Evolutionary conservation across 2,329 filamentous ascomycete genomes (phyloP).

Genomic region (Xylaria sp.): DNA sequence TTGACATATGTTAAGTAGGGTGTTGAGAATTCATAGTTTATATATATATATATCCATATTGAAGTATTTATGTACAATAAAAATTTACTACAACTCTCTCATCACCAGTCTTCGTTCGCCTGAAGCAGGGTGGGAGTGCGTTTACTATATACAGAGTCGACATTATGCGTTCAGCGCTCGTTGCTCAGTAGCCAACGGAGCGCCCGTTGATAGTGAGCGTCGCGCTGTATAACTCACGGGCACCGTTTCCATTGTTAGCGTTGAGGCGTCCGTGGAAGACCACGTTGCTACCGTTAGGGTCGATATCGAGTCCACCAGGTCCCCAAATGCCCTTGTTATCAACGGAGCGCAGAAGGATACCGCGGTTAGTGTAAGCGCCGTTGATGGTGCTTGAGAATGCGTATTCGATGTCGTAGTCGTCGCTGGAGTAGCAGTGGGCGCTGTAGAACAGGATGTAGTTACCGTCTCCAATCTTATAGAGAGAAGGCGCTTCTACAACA

Average conservation of each 20-base stretch:
- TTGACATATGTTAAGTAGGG: neutral
- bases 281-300: conserved; percentile 45
- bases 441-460: conserved; percentile 49
- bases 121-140: neutral
- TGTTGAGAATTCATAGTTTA: neutral
- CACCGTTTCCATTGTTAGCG: conserved; percentile 37
- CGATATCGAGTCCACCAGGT: conserved; percentile 49
- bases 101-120: neutral
- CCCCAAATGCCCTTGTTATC: conserved; percentile 47
- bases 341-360: conserved; percentile 47
- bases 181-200: conserved; percentile 32
- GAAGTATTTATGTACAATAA: neutral
- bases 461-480: conserved; percentile 46
- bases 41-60: conserved; percentile 1
- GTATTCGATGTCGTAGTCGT: conserved; percentile 51
- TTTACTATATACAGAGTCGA: conserved; percentile 9
- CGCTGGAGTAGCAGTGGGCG: conserved; percentile 49
- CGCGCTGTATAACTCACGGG: conserved; percentile 45
- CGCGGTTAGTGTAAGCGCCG: conserved; percentile 46
- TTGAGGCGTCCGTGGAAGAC: conserved; percentile 47
- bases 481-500: conserved; percentile 47
- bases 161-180: neutral
- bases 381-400: conserved; percentile 49
- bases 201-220: conserved; percentile 43
- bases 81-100: neutral